Conservation (phyloP, 371 early-diverging fungal genomes). For the Polyrhizophydium stewartii region DNA sequence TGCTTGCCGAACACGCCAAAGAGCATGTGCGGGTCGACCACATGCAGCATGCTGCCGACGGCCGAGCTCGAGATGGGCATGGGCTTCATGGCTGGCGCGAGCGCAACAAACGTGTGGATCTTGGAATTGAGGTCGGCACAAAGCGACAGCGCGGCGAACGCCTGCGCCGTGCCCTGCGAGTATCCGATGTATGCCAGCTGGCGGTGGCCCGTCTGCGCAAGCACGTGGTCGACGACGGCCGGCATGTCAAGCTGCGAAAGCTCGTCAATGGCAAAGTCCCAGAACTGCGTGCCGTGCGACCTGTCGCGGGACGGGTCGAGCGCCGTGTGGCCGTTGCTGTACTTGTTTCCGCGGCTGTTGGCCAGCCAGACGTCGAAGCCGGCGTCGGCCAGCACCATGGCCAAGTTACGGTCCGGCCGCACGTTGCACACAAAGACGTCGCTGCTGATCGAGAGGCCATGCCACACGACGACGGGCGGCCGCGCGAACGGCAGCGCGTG, state of each 20-base stretch:
- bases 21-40: too few relatives aligned
- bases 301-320: too few relatives aligned
- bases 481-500: too few relatives aligned
- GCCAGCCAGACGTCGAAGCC: slow-evolving; percentile 97
- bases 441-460: slow-evolving; percentile 86
- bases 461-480: slow-evolving; percentile 89
- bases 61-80: too few relatives aligned
- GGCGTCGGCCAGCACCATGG: slow-evolving; percentile 38
- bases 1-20: too few relatives aligned
- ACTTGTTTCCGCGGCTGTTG: slow-evolving; percentile 95
- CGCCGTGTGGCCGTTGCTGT: slow-evolving; percentile 76
- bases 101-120: too few relatives aligned
- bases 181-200: slow-evolving; percentile 55
- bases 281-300: too few relatives aligned
- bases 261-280: slow-evolving; percentile 56
- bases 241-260: slow-evolving; percentile 45
- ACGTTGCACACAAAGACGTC: slow-evolving; percentile 88
- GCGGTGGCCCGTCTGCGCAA: slow-evolving; percentile 17
- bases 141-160: slow-evolving; percentile 48
- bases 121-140: too few relatives aligned
- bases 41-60: too few relatives aligned
- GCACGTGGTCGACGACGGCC: slow-evolving; percentile 42
- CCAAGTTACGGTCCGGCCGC: slow-evolving; percentile 54
- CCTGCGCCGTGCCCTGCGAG: slow-evolving; percentile 59
- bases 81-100: too few relatives aligned